phyloP scores from a whole-genome alignment of 2,329 filamentous ascomycete species.

The Neocatenulostroma microsporum region DNA sequence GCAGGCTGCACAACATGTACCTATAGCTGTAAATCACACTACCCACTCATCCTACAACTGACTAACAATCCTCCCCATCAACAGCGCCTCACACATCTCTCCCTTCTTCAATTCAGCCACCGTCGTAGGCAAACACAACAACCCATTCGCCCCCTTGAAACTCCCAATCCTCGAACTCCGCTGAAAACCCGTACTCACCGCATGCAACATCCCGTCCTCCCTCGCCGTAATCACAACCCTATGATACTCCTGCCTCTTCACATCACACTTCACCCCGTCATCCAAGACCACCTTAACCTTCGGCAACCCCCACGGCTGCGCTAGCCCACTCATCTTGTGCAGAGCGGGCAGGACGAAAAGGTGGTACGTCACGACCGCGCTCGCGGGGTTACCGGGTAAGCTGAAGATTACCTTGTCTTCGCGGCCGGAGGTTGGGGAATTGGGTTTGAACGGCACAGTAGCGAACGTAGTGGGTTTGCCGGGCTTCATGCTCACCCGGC shows the following conservation, averaged over 20 bases:
- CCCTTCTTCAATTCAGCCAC: conserved; percentile 61
- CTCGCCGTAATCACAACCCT: conserved; percentile 64
- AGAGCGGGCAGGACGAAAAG: conserved; percentile 86
- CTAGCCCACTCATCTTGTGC: conserved; percentile 64
- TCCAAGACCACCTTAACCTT: conserved; percentile 62
- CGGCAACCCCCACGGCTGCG: conserved; percentile 56
- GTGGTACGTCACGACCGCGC: conserved; percentile 85
- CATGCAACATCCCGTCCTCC: conserved; percentile 59
- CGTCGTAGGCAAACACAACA: conserved; percentile 66
- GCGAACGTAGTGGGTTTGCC: conserved; percentile 97
- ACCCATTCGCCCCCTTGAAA: conserved; percentile 76
- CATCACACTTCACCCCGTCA: conserved; percentile 67
- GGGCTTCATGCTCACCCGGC: conserved; percentile 93
- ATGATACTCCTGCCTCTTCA: conserved; percentile 77
- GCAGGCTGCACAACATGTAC: too few species aligned
- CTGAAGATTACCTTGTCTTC: conserved; percentile 71
- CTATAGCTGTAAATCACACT: too few species aligned
- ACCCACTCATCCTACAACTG: too few species aligned
- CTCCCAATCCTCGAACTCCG: conserved; percentile 85
- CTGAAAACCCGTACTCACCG: conserved; percentile 80
- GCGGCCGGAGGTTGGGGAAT: conserved; percentile 42
- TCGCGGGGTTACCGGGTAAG: conserved; percentile 88
- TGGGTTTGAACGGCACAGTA: conserved; percentile 60
- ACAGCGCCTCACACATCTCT: conserved; percentile 62
- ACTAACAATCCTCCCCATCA: conserved; percentile 56